Evolutionary conservation across 2,329 filamentous ascomycete species (phyloP).

Genomic region (Nemania bipapillata): DNA sequence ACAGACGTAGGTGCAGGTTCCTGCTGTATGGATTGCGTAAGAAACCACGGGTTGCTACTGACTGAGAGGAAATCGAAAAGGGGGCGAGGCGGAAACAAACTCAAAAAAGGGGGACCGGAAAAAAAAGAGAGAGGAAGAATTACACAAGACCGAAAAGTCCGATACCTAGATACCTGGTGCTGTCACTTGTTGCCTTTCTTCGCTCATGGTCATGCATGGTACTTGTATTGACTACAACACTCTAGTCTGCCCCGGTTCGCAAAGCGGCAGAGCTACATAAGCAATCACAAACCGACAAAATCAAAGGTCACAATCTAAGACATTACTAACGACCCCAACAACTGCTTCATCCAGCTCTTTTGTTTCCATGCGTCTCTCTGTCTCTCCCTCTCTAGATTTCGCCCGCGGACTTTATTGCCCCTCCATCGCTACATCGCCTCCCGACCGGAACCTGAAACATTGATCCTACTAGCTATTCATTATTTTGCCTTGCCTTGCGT

Average conservation of each 20-base stretch:
- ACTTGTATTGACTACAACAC: constrained; percentile 16
- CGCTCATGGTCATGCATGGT: constrained; percentile 28
- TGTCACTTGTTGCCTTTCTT: constrained; percentile 19
- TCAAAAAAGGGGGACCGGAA: neutral
- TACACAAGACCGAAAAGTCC: neutral
- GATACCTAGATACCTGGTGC: neutral
- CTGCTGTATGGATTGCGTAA: too few species aligned
- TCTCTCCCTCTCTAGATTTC: neutral
- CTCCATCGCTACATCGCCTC: neutral
- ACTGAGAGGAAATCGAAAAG: constrained; percentile 23
- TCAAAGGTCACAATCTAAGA: neutral
- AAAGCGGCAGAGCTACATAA: constrained; percentile 8
- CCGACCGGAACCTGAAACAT: neutral
- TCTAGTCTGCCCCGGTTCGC: constrained; percentile 13
- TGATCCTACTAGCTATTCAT: neutral
- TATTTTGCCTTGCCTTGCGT: neutral
- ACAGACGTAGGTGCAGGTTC: constrained; percentile 17
- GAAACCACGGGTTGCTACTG: constrained; percentile 12
- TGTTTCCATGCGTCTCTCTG: neutral
- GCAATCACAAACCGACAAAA: neutral
- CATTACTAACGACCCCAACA: constrained; percentile 7
- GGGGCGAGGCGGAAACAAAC: constrained; percentile 19
- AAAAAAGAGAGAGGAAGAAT: neutral
- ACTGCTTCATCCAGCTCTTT: neutral
- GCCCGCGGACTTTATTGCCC: neutral